A percentile compares a stretch with the other conserved stretches of the same genome.
phyloP scores from a whole-genome alignment of 139 green algal genomes.

The Micractinium sp. region DNA sequence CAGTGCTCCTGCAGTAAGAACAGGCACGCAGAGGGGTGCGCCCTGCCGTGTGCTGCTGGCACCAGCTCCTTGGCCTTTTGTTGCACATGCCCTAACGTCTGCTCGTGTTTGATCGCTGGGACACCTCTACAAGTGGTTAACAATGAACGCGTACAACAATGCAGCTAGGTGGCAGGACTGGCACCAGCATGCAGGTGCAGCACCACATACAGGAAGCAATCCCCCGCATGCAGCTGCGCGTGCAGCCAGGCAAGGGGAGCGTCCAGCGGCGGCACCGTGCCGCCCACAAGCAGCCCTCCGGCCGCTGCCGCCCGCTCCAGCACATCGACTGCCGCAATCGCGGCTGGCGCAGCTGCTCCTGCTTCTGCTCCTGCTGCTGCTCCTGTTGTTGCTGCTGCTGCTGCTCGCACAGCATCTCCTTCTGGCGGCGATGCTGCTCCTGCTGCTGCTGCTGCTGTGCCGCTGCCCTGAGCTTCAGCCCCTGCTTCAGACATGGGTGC shows the following conservation, averaged over 20 bases:
- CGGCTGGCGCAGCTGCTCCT: not conserved
- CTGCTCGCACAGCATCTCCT: not conserved
- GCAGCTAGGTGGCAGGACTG: too few species aligned
- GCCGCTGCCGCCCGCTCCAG: not conserved
- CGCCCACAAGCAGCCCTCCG: constrained; percentile 44
- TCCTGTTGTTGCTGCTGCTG: not conserved
- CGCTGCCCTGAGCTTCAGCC: too few species aligned
- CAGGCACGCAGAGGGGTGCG: too few species aligned
- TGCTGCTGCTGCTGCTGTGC: not conserved
- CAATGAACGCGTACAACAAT: too few species aligned
- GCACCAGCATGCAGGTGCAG: constrained; percentile 42
- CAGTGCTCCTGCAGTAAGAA: too few species aligned
- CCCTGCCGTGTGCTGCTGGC: too few species aligned
- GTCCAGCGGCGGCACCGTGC: constrained; percentile 50
- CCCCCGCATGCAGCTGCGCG: constrained; percentile 55
- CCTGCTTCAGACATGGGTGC: too few species aligned
- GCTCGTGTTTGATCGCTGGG: too few species aligned
- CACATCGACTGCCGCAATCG: not conserved
- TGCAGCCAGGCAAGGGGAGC: constrained; percentile 71
- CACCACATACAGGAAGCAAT: constrained; percentile 79
- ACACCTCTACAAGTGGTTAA: too few species aligned
- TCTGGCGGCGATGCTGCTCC: not conserved
- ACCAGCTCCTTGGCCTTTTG: too few species aligned
- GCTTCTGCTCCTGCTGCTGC: constrained; percentile 13
- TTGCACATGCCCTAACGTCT: too few species aligned